Conservation (phyloP, 176 grass and related monocot species). For the Musa troglodytarum region DNA sequence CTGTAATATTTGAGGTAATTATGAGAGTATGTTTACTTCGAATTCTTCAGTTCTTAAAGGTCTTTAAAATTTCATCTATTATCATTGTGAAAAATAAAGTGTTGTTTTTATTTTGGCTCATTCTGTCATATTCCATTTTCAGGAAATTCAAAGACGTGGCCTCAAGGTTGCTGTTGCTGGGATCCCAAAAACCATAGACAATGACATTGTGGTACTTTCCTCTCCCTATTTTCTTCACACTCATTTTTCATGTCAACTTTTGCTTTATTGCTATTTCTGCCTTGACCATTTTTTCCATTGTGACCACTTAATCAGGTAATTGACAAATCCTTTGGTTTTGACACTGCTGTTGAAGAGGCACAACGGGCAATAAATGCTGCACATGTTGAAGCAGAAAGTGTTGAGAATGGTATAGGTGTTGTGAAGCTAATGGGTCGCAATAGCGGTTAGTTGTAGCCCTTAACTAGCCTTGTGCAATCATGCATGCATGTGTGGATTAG, state of each 20-base stretch:
- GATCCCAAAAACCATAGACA: constrained; percentile 93
- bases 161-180: constrained; percentile 81
- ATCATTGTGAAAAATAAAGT: background rate
- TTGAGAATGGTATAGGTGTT: constrained; percentile 90
- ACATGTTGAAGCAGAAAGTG: constrained; percentile 83
- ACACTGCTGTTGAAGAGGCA: constrained; percentile 93
- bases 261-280: background rate
- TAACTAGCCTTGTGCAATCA: background rate
- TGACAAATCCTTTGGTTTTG: constrained; percentile 98
- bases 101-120: constrained; percentile 1
- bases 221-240: constrained; percentile 2
- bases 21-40: background rate
- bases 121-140: constrained; percentile 16
- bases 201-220: constrained; percentile 78
- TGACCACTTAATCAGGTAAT: constrained; percentile 53
- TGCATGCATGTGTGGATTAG: background rate
- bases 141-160: constrained; percentile 78
- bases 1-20: constrained; percentile 78
- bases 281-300: background rate
- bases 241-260: background rate
- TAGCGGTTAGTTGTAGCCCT: constrained; percentile 48
- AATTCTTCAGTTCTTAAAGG: background rate
- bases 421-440: constrained; percentile 97
- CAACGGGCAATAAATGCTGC: constrained; percentile 90
- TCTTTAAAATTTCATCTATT: background rate